Evolutionary conservation across 805 yeast species (phyloP).

Genomic region (Brettanomyces custersianus): DNA sequence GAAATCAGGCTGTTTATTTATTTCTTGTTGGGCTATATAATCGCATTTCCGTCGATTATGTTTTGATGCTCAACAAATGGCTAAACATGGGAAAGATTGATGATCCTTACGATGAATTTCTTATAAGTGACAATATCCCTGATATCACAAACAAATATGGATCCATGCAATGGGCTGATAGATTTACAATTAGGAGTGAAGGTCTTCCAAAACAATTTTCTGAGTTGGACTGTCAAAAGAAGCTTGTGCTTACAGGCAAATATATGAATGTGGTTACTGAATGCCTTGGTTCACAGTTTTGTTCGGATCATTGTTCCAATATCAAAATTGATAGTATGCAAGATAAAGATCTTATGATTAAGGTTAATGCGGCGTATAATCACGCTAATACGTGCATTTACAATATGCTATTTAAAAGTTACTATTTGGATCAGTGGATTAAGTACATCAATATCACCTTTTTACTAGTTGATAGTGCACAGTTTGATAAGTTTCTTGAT

Average conservation of each 20-base stretch:
- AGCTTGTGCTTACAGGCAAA: constrained; percentile 77
- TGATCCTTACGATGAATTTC: constrained; percentile 79
- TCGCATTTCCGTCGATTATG: constrained; percentile 53
- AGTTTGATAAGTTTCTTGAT: constrained; percentile 45
- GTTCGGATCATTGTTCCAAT: not conserved
- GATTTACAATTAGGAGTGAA: constrained; percentile 64
- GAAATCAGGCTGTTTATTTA: constrained; percentile 49
- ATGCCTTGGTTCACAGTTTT: constrained; percentile 13
- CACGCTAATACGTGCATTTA: constrained; percentile 59
- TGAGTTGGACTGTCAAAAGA: constrained; percentile 43
- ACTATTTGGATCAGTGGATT: constrained; percentile 40
- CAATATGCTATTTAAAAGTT: constrained; percentile 52
- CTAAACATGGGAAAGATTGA: constrained; percentile 59
- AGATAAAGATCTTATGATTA: constrained; percentile 35
- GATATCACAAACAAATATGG: constrained; percentile 14
- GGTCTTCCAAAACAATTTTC: constrained; percentile 64
- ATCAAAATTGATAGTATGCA: constrained; percentile 16
- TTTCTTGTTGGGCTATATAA: constrained; percentile 47
- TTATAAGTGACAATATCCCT: constrained; percentile 38
- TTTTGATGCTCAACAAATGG: constrained; percentile 72
- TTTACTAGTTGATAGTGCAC: constrained; percentile 42
- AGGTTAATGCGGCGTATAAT: constrained; percentile 50
- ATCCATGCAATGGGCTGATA: constrained; percentile 66
- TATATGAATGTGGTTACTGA: constrained; percentile 63
- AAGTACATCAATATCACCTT: constrained; percentile 46